Conservation (phyloP, 768 basidiomycete species). For the Xerocomellus dryophilus region DNA sequence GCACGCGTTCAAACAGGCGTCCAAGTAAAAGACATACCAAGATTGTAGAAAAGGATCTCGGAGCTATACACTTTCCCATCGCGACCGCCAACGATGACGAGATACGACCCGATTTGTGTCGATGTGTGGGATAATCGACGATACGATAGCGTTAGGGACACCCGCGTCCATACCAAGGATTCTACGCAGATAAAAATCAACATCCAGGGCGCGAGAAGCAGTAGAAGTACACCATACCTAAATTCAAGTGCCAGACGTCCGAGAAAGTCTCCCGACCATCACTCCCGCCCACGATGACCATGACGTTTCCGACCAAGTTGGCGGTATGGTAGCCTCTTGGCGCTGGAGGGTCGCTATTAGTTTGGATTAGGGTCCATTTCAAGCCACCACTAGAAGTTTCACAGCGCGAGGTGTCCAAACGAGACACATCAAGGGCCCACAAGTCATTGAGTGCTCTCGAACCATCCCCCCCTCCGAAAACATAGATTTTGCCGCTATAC, state of each 20-base stretch:
- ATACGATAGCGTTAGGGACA: slow-evolving; percentile 31
- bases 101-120: slow-evolving; percentile 87
- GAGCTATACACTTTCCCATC: slow-evolving; percentile 71
- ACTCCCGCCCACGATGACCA: slow-evolving; percentile 89
- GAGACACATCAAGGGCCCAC: slow-evolving; percentile 76
- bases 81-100: slow-evolving; percentile 88
- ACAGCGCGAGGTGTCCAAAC: slow-evolving; percentile 29
- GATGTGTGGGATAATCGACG: slow-evolving; percentile 81
- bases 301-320: slow-evolving; percentile 78
- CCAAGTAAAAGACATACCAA: slow-evolving; percentile 52
- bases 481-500: slow-evolving; percentile 67
- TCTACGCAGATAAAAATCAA: slow-evolving; percentile 12
- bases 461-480: slow-evolving; percentile 95
- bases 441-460: slow-evolving; percentile 83
- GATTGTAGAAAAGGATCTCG: slow-evolving; percentile 83
- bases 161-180: slow-evolving; percentile 28
- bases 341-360: slow-evolving; percentile 54
- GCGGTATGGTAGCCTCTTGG: slow-evolving; percentile 91
- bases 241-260: slow-evolving; percentile 82
- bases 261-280: slow-evolving; percentile 86
- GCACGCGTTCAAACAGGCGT: not conserved
- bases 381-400: slow-evolving; percentile 24
- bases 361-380: slow-evolving; percentile 59
- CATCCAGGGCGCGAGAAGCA: not conserved
- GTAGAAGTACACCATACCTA: slow-evolving; percentile 52